These are phyloP conservation scores for Didymella exigua DNA, from an alignment of 2,329 filamentous ascomycete species.

Conservation along the genomic window DNA sequence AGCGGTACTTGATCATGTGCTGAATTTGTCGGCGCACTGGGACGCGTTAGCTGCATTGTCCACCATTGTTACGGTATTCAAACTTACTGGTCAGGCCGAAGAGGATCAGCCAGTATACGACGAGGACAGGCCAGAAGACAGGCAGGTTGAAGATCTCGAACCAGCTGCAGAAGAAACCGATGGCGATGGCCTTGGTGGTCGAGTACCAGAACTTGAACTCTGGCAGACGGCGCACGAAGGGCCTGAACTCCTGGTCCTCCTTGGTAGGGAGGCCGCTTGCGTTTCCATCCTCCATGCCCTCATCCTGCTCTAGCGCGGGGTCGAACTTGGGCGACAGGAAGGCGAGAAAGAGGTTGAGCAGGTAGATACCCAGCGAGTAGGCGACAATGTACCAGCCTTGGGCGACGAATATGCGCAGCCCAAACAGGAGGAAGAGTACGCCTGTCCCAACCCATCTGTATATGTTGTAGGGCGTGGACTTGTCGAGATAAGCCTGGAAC, in stretches of 20 bases:
- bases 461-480: constrained; percentile 84
- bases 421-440: constrained; percentile 77
- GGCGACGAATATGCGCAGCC: constrained; percentile 83
- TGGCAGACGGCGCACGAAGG: constrained; percentile 92
- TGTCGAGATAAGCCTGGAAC: constrained; percentile 93
- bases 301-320: constrained; percentile 91
- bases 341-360: constrained; percentile 97
- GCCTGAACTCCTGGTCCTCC: constrained; percentile 95
- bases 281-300: constrained; percentile 89
- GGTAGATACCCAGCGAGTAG: constrained; percentile 97
- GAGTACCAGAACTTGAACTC: constrained; percentile 99
- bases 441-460: constrained; percentile 93
- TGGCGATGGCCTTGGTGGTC: constrained; percentile 82
- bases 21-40: constrained; percentile 98
- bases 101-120: constrained; percentile 98
- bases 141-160: constrained; percentile 94
- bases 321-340: constrained; percentile 99
- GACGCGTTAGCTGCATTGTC: constrained; percentile 7
- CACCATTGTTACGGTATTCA: background rate
- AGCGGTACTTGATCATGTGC: constrained; percentile 99
- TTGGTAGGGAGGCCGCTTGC: constrained; percentile 86
- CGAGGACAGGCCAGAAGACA: constrained; percentile 97
- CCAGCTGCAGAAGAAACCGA: constrained; percentile 88
- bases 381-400: constrained; percentile 99
- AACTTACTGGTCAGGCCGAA: constrained; percentile 91